A percentile compares a stretch with the other conserved stretches of the same genome.
Conservation (phyloP, 2,329 filamentous ascomycete genomes). For the Talaromyces sp. region DNA sequence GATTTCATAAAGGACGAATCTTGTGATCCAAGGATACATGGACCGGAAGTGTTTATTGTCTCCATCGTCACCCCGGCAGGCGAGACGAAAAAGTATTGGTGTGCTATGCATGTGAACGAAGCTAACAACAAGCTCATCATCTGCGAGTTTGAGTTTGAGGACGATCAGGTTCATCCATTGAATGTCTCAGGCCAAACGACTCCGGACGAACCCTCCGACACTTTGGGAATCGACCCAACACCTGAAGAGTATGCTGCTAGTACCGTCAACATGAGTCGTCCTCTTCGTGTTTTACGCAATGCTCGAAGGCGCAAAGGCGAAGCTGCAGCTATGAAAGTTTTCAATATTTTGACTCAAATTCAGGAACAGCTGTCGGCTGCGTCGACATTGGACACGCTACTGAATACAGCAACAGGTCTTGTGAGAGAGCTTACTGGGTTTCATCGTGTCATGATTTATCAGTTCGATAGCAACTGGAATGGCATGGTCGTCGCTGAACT, state of each 20-base stretch:
- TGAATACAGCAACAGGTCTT: slow-evolving; percentile 79
- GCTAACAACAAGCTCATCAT: slow-evolving; percentile 68
- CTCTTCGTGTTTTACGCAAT: slow-evolving; percentile 67
- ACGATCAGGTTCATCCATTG: slow-evolving; percentile 67
- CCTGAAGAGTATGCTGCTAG: slow-evolving; percentile 71
- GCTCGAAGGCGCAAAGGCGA: slow-evolving; percentile 73
- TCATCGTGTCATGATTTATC: slow-evolving; percentile 88
- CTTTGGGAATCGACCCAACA: slow-evolving; percentile 68
- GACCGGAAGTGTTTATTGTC: slow-evolving; percentile 81
- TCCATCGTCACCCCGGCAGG: slow-evolving; percentile 60
- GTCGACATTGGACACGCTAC: slow-evolving; percentile 64
- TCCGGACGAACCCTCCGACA: slow-evolving; percentile 67
- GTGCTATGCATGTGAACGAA: slow-evolving; percentile 74
- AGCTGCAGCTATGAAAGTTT: slow-evolving; percentile 88
- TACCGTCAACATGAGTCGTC: slow-evolving; percentile 68
- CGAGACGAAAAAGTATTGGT: slow-evolving; percentile 71
- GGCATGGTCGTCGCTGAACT: slow-evolving; percentile 84
- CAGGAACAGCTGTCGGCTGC: slow-evolving; percentile 80
- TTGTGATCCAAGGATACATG: slow-evolving; percentile 68
- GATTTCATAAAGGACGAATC: slow-evolving; percentile 85
- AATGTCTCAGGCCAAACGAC: slow-evolving; percentile 56
- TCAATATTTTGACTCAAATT: slow-evolving; percentile 88
- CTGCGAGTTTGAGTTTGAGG: slow-evolving; percentile 84
- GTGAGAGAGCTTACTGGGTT: slow-evolving; percentile 88
- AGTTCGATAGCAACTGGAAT: slow-evolving; percentile 80